Percentiles rank a stretch among this genome's conserved stretches.
phyloP scores from a whole-genome alignment of 2,329 filamentous ascomycete species.

The Pseudocercospora cruenta region DNA sequence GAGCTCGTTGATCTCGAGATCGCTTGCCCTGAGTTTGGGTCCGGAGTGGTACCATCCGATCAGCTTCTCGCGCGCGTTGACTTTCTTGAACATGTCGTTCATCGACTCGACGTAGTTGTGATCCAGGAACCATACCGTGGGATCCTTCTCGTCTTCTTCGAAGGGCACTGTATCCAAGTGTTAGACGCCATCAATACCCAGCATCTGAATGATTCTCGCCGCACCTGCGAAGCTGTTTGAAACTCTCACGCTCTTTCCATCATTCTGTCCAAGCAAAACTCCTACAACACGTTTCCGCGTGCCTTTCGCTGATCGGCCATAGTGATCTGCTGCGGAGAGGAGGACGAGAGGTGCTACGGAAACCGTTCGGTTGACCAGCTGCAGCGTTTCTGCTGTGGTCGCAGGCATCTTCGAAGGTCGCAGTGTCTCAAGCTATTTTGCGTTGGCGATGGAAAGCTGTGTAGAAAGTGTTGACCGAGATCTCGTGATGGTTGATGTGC shows the following conservation, averaged over 20 bases:
- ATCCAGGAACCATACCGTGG: slow-evolving; percentile 97
- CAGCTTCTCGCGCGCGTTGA: slow-evolving; percentile 97
- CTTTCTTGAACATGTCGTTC: slow-evolving; percentile 99
- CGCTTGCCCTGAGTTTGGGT: slow-evolving; percentile 92
- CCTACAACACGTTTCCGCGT: slow-evolving; percentile 89
- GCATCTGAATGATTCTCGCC: slow-evolving; percentile 19
- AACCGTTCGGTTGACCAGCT: slow-evolving; percentile 90
- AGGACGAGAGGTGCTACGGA: slow-evolving; percentile 97
- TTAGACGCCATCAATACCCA: slow-evolving; percentile 7
- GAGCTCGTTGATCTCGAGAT: slow-evolving; percentile 98
- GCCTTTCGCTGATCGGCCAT: slow-evolving; percentile 89
- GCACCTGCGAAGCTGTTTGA: slow-evolving; percentile 98
- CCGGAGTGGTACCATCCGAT: slow-evolving; percentile 99
- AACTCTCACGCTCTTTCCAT: slow-evolving; percentile 92
- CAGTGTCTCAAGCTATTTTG: not conserved
- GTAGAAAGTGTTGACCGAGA: not conserved
- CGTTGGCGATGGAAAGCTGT: not conserved
- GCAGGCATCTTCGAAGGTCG: slow-evolving; percentile 72
- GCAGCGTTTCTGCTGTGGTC: slow-evolving; percentile 94
- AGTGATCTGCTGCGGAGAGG: slow-evolving; percentile 97
- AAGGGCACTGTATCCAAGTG: slow-evolving; percentile 73
- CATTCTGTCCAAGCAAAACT: slow-evolving; percentile 91
- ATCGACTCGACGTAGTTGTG: slow-evolving; percentile 99
- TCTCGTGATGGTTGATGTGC: not conserved
- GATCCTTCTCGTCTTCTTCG: slow-evolving; percentile 98